Conservation (phyloP, 2,329 filamentous ascomycete species). For the Sporothrix protearum region DNA sequence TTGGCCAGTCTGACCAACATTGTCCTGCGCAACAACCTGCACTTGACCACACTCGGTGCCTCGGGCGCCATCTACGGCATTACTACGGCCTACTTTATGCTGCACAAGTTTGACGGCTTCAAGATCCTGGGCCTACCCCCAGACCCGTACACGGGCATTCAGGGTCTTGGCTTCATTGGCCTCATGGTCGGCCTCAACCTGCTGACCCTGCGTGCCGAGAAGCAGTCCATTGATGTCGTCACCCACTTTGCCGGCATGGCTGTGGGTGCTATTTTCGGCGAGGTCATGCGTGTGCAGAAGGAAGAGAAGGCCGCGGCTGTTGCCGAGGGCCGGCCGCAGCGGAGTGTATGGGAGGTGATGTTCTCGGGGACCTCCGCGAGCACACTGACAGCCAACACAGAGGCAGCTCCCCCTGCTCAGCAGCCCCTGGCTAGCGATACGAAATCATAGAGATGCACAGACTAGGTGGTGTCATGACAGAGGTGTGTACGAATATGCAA, state of each 20-base stretch:
- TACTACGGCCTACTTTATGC: slow-evolving; percentile 58
- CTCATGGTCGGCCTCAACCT: slow-evolving; percentile 50
- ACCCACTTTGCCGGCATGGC: slow-evolving; percentile 53
- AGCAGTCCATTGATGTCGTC: slow-evolving; percentile 47
- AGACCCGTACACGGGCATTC: slow-evolving; percentile 50
- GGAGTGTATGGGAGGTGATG: slow-evolving; percentile 16
- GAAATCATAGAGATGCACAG: background rate
- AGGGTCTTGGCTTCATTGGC: slow-evolving; percentile 53
- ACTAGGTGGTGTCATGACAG: background rate
- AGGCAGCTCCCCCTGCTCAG: background rate
- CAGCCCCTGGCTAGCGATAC: background rate
- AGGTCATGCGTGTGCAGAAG: slow-evolving; percentile 36
- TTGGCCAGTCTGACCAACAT: slow-evolving; percentile 54
- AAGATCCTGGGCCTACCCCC: slow-evolving; percentile 55
- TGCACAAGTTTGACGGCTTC: slow-evolving; percentile 55
- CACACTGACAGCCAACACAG: too few relatives aligned
- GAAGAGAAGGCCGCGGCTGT: slow-evolving; percentile 28
- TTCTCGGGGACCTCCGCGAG: background rate
- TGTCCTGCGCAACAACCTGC: slow-evolving; percentile 45
- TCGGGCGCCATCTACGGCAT: slow-evolving; percentile 63
- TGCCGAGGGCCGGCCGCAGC: slow-evolving; percentile 20
- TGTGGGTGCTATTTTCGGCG: slow-evolving; percentile 44
- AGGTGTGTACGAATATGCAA: slow-evolving; percentile 13
- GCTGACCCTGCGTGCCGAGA: slow-evolving; percentile 44
- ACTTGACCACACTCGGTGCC: slow-evolving; percentile 59